Evolutionary conservation across 2,329 filamentous ascomycete genomes (phyloP).

Genomic region (Alternaria ventricosa): DNA sequence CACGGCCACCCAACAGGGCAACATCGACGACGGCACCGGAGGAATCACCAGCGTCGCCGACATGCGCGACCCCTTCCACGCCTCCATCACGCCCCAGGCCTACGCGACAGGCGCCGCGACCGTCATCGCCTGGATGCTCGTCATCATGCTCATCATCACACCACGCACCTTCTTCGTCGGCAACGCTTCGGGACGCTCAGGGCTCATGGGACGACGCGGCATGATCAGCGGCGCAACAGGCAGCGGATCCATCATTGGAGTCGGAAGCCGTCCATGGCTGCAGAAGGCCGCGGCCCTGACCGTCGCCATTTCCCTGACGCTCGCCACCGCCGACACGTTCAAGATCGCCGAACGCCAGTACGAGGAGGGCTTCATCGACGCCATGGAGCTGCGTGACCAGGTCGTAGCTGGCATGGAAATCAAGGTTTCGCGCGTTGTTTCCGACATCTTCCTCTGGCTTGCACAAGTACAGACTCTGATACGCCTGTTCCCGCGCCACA

Average conservation of each 20-base stretch:
- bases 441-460: slow-evolving; percentile 95
- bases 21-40: slow-evolving; percentile 49
- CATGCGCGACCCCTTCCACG: slow-evolving; percentile 86
- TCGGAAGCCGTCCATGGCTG: slow-evolving; percentile 91
- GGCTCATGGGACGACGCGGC: slow-evolving; percentile 79
- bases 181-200: slow-evolving; percentile 68
- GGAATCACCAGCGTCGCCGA: slow-evolving; percentile 63
- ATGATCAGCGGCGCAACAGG: slow-evolving; percentile 80
- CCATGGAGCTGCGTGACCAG: slow-evolving; percentile 72
- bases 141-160: slow-evolving; percentile 92
- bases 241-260: slow-evolving; percentile 71
- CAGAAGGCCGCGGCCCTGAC: slow-evolving; percentile 73
- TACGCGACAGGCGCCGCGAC: slow-evolving; percentile 93
- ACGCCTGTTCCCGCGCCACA: slow-evolving; percentile 90
- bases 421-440: slow-evolving; percentile 89
- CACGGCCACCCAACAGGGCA: slow-evolving; percentile 30
- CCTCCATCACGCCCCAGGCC: slow-evolving; percentile 88
- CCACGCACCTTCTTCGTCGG: slow-evolving; percentile 93
- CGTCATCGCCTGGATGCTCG: slow-evolving; percentile 87
- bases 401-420: slow-evolving; percentile 87
- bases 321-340: slow-evolving; percentile 92
- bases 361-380: slow-evolving; percentile 78
- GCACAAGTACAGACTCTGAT: slow-evolving; percentile 97
- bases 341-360: slow-evolving; percentile 84
- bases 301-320: slow-evolving; percentile 82